Evolutionary conservation across 768 basidiomycete genomes (phyloP), one percentile per base, ranked within the genome.

Genomic region (Tylopilus felleus): DNA sequence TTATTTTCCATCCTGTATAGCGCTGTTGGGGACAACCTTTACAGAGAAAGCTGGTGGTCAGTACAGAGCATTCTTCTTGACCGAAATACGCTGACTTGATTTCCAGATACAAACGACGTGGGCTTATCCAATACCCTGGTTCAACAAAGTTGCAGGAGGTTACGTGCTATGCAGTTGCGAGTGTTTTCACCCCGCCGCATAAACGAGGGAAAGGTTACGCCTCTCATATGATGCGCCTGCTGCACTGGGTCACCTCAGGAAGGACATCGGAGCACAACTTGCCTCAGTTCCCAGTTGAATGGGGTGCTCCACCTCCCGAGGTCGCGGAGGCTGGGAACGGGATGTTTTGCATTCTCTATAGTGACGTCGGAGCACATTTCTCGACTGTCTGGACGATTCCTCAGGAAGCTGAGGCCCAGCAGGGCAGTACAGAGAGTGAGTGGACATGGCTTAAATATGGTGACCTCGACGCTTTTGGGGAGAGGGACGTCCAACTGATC

Each of bases 221-320:
- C 10, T 63, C 65, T 12, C 80, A 83, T 55, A 83, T 85, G 83
- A 83, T 86, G 83, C 72, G 77, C 14, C 74, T 87, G 22, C 51
- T 87, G 33, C 84, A 87, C 60, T 80, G 77, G 76, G 75, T 81
- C 13, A 66, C 80, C 35, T 78, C 77, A 6, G 70, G 73, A 13
- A 27, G 59, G 52, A 47, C 47, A 57, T 3, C 61, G 62, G 25
- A 65, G 65, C n/a, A 49, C 45, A 43, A 57, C 60, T 73, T 72
- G 58, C 71, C 61, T 9, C 46, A 49, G 46, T 75, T 73, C 71
- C 80, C 80, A 6, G 45, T 53, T 0, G 62, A 59, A 28, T 78
- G 75, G 75, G 81, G 81, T 16, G 47, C 65, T 3, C 75, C 78
- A 31, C 81, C 81, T 5, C 55, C 60, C 0, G 60, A 61, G 35